Conservation (phyloP, 371 early-diverging fungal genomes). For the Circinella minor region DNA sequence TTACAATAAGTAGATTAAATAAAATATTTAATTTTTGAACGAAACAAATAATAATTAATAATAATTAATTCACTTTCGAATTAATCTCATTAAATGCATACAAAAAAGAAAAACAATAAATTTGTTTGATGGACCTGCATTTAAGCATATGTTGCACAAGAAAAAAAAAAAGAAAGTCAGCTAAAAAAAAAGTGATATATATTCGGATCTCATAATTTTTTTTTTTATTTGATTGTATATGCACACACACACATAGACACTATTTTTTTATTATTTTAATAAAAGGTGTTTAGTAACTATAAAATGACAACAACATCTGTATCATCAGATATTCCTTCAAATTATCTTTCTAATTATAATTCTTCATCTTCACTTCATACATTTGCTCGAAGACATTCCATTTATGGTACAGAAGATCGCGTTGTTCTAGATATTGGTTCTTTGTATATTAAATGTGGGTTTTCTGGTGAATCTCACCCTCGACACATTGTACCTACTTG, state of each 20-base stretch:
- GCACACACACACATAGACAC: too few species aligned
- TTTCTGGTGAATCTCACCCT: conserved; percentile 87
- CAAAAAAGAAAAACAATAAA: too few species aligned
- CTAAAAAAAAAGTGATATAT: too few species aligned
- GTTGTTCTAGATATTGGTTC: conserved; percentile 90
- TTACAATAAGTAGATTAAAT: too few species aligned
- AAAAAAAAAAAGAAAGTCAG: too few species aligned
- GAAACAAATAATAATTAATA: too few species aligned
- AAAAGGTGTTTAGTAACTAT: neutral
- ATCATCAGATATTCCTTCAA: conserved; percentile 47
- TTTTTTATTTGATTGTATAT: neutral
- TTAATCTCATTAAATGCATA: too few species aligned
- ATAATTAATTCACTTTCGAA: too few species aligned
- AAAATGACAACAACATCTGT: conserved; percentile 53
- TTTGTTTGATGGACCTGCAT: too few species aligned
- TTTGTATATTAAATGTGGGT: conserved; percentile 83
- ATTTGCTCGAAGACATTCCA: conserved; percentile 62
- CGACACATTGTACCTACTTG: conserved; percentile 70
- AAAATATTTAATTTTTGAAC: too few species aligned
- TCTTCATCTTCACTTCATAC: conserved; percentile 43
- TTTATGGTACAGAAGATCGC: conserved; percentile 80
- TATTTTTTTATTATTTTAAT: neutral
- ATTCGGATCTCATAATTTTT: too few species aligned
- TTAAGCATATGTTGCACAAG: too few species aligned
- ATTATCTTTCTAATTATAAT: conserved; percentile 42